A percentile compares a stretch with the other conserved stretches of the same genome.
phyloP scores from a whole-genome alignment of 441 rosid species.

The Melastoma candidum region DNA sequence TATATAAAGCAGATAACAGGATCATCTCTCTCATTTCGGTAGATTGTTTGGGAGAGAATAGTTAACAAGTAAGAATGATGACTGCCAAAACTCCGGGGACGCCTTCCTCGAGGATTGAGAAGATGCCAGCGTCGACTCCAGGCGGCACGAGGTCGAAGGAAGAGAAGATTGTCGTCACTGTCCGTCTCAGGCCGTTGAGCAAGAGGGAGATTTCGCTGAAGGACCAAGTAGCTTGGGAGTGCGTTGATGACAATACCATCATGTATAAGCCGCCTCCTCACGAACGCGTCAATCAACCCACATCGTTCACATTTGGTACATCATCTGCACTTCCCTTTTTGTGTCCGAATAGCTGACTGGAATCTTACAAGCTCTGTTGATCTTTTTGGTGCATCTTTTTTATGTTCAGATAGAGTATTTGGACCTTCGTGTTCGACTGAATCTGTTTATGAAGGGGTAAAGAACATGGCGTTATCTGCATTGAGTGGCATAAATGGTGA shows the following conservation, averaged over 20 bases:
- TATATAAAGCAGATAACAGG: too few relatives aligned
- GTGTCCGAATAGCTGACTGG: neutral
- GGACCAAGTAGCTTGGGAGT: constrained; percentile 94
- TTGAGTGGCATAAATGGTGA: constrained; percentile 94
- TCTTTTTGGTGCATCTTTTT: neutral
- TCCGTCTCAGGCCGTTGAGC: constrained; percentile 81
- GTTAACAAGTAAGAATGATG: constrained; percentile 17
- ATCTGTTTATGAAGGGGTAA: constrained; percentile 73
- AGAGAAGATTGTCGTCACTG: constrained; percentile 96
- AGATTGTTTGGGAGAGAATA: too few relatives aligned
- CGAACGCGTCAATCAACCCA: constrained; percentile 67
- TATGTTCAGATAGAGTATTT: constrained; percentile 74
- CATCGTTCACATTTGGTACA: constrained; percentile 81
- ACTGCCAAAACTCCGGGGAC: constrained; percentile 76
- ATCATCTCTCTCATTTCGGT: too few relatives aligned
- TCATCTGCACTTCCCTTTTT: neutral
- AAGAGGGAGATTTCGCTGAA: constrained; percentile 77
- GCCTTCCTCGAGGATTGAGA: constrained; percentile 64
- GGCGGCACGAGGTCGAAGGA: constrained; percentile 72
- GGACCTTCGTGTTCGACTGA: constrained; percentile 70
- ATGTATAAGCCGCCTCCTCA: constrained; percentile 58
- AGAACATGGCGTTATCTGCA: constrained; percentile 93
- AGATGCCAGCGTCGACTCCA: constrained; percentile 64
- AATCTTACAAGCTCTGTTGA: constrained; percentile 1
- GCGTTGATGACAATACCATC: constrained; percentile 73